A percentile compares a stretch with the other conserved stretches of the same genome.
Conservation (phyloP, 176 grass and related monocot genomes). For the Zoysia pacifica region DNA sequence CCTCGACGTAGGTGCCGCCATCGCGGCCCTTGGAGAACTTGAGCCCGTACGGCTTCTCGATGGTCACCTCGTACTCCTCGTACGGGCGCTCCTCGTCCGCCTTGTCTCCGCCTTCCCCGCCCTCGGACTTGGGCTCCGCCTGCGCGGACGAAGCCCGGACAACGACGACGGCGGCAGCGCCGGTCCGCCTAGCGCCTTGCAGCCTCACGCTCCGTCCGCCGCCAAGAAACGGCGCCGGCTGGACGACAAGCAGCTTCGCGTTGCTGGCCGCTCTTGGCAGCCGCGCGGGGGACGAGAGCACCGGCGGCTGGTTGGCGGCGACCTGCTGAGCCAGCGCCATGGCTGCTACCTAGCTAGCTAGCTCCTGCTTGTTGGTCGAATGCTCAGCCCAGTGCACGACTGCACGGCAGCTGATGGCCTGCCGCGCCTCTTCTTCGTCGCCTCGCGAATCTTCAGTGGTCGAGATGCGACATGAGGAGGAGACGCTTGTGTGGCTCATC, state of each 20-base stretch:
- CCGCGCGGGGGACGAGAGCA: conserved; percentile 50
- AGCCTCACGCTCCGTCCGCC: conserved; percentile 35
- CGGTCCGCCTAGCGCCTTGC: not conserved
- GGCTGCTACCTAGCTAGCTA: conserved; percentile 6
- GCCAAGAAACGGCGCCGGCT: conserved; percentile 7
- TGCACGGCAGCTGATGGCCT: not conserved
- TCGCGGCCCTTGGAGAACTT: conserved; percentile 83
- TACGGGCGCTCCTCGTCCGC: conserved; percentile 36
- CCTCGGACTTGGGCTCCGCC: conserved; percentile 54
- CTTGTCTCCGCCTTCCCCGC: conserved; percentile 2
- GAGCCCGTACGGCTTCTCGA: conserved; percentile 90
- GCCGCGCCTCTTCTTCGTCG: not conserved
- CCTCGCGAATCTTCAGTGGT: conserved; percentile 5
- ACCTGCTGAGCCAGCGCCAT: conserved; percentile 52
- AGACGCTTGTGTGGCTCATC: conserved; percentile 49
- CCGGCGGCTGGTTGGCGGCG: conserved; percentile 45
- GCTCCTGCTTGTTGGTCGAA: not conserved
- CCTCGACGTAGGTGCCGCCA: conserved; percentile 88
- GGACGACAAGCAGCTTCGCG: not conserved
- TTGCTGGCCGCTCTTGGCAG: conserved; percentile 32
- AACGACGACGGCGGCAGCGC: not conserved
- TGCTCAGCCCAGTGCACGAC: not conserved
- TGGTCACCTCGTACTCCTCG: conserved; percentile 81
- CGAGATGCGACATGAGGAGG: conserved; percentile 27
- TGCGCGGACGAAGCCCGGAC: conserved; percentile 47